Base-by-base conservation (phyloP, 768 basidiomycete species). In the Collybia sp. region DNA sequence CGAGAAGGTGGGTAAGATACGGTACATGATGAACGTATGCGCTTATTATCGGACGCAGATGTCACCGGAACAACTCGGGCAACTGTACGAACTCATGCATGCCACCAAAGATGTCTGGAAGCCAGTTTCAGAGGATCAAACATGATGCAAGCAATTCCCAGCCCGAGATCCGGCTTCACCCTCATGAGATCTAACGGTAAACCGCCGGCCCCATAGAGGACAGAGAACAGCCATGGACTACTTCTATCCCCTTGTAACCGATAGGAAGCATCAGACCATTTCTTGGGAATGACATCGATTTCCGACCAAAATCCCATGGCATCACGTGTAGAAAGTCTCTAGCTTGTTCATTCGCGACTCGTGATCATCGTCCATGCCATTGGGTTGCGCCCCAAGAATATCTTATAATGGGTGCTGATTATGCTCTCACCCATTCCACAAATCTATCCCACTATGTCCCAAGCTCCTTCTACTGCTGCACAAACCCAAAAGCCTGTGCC, bases 71-170 rank as follows among this genome's bases (percentile, higher is more conserved):
- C 95, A 99, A 61, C 71, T 97, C 3, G 89, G 89, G 1, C 95
- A 98, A 63, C 65, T 99, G 35, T 92, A 96, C 59, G 93, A 97
- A 60, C 75, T 99, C 50, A 93, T 95, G 91, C 84, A 89, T 51
- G 88, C 85, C 2, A 84, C 92, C 0, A 91, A 88, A 59, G 85
- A 85, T 50, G 75, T 95, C 30, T 95, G 89, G 90, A 93, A 85
- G 58, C 75, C 82, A 16, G 61, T 70, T 42, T 49, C 62, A 45
- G 45, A 55, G 32, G 59, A 60, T 50, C 53, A 58, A 38, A 55
- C 58, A 31, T 62, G 49, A 57, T 40, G 10, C 35, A 16, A 38
- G 43, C 17, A 13, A n/a, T 45, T 40, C 19, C 32, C 18, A 40
- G 3, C 31, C 30, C 8, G 25, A 25, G 25, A 25, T 8, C 25